Base-by-base conservation (phyloP, 495 filamentous ascomycete genomes). In the Talaromyces nanjingensis region DNA sequence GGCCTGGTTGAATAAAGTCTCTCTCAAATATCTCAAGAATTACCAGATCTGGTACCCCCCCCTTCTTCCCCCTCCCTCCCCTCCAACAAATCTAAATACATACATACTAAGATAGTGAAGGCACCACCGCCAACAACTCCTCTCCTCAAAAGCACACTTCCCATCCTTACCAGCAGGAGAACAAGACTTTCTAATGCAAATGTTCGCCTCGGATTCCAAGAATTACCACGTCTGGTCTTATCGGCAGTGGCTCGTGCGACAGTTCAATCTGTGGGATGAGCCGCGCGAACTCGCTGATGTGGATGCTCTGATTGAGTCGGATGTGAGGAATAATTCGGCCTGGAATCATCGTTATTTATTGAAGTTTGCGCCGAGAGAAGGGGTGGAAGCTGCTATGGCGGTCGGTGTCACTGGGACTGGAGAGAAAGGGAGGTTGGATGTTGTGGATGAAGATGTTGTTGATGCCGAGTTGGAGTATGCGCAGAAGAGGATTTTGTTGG, bases 181-280 rank as follows among this genome's bases (percentile, higher is more conserved):
- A 77, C 72, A 76, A 29, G 78, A 79, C 42, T 98, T 98, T 79
- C 83, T 96, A 53, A 82, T 81, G 64, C 69, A 81, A 47, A 97
- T 97, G 85, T 90, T 98, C 52, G 82, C 83, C 63, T 81, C 87
- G 67, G 94, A 98, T 74, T 84, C 87, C 12, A 98, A 98, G 74
- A 98, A 98, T 79, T 98, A 98, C 72, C 94, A 98, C 73, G 96
- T 98, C 45, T 98, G 94, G 93, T 90, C 87, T 60, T 98, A 98
- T 74, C 84, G 91, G 14, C 94, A 97, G 76, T 98, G 93, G 85
- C 80, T 98, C 1, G 91, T 97, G 42, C 83, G 84, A 34, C 90
- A 91, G 68, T 90, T 98, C 70, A 79, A 78, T 20, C 74, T 93
- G 20, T 98, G 86, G 84, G 83, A 86, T 42, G 71, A 72, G 1